Conservation (phyloP, 768 basidiomycete species). For the Boletus rufocinnamomeus region DNA sequence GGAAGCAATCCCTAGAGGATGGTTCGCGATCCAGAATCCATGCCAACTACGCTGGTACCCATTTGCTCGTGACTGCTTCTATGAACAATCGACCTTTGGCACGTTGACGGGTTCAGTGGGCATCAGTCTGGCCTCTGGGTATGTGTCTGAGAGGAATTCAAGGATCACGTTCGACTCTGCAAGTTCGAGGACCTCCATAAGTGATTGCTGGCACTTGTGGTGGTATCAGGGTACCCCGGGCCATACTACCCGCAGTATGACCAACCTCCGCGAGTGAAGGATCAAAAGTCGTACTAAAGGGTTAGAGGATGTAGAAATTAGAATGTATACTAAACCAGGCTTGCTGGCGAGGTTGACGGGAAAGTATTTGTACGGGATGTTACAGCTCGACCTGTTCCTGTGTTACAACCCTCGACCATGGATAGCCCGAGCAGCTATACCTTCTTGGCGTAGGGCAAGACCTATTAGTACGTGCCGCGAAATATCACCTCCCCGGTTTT, state of each 20-base stretch:
- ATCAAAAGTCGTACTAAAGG: no score
- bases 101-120: background rate
- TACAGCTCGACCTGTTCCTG: no score
- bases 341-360: conserved; percentile 37
- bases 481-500: background rate
- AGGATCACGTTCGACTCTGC: no score
- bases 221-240: background rate
- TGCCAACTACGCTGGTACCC: background rate
- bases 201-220: background rate
- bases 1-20: background rate
- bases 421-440: background rate
- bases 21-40: background rate
- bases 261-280: no score
- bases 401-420: no score
- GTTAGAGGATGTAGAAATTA: no score
- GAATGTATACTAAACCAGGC: no score
- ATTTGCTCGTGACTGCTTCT: no score
- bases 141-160: background rate
- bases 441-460: background rate
- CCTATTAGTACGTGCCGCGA: background rate
- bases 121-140: background rate
- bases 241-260: background rate
- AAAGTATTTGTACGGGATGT: conserved; percentile 47
- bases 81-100: no score
- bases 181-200: no score